Evolutionary conservation across 2,329 filamentous ascomycete genomes (phyloP), one percentile per base, ranked within the genome.

Genomic region (Ophiosphaerella narmari): DNA sequence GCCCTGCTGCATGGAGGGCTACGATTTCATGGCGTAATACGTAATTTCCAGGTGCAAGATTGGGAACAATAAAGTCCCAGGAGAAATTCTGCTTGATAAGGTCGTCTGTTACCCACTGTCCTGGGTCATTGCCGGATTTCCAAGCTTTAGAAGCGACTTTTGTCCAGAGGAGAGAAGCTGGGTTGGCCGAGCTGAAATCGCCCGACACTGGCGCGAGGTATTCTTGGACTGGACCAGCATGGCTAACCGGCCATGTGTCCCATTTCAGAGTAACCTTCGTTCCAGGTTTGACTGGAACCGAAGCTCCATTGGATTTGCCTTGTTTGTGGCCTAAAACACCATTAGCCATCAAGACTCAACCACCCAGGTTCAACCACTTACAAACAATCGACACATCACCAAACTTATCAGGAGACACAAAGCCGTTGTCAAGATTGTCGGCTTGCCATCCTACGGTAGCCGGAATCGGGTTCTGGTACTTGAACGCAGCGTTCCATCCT

Each of bases 11-110:
- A 45, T 82, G 80, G n/a, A 82, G 66, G 2, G 75, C 81, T 50
- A 79, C 77, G 39, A 76, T 74, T 66, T 84, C 82, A 58, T 83
- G 80, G 2, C 82, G 74, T 29, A 84, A 63, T 29, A 84, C 78
- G 55, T 83, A 84, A 54, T 78, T 74, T 1, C 80, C 81, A 0
- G 77, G 57, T 3, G 60, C 67, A 38, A 81, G 68, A 16, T 73
- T 66, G 12, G 80, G 80, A 37, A 82, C 73, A 5, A 70, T 75
- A 13, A 78, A 67, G 24, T 52, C 75, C 73, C 52, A 71, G 14
- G 78, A 77, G 16, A 75, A 75, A 46, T 83, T 77, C 68, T 81
- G 75, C 35, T 63, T 65, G 44, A 74, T 58, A 6, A 74, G 53
- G 21, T 64, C 57, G 48, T 74, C 70, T 3, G 69, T 71, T 2